Conservation (phyloP, 2,329 filamentous ascomycete genomes). For the Aureobasidium sp. region DNA sequence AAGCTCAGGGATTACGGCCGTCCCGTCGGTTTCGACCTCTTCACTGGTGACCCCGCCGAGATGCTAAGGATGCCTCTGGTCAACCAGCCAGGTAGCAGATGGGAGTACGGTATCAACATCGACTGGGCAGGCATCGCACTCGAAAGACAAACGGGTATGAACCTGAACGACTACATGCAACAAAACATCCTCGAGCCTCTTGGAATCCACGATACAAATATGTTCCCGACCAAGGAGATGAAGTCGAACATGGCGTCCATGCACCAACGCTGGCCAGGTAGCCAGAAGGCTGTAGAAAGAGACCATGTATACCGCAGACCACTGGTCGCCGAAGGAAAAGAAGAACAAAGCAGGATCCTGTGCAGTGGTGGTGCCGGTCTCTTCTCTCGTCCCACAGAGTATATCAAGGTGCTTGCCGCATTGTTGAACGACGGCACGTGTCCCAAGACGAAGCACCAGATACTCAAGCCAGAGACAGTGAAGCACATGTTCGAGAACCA, state of each 20-base stretch:
- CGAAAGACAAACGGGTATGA: constrained; percentile 34
- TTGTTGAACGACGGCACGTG: constrained; percentile 57
- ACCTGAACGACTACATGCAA: constrained; percentile 38
- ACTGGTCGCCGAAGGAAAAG: constrained; percentile 34
- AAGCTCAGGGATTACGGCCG: constrained; percentile 33
- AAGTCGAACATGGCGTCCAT: constrained; percentile 47
- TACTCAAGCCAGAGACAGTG: constrained; percentile 51
- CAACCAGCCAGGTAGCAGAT: constrained; percentile 54
- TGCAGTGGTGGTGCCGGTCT: constrained; percentile 55
- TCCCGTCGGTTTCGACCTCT: constrained; percentile 49
- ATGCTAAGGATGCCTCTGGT: constrained; percentile 43
- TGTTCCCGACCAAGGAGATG: constrained; percentile 50
- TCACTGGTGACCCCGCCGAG: constrained; percentile 45
- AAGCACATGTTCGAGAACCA: constrained; percentile 56
- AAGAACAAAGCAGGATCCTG: constrained; percentile 39
- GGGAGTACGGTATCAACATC: constrained; percentile 43
- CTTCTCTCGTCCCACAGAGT: constrained; percentile 52
- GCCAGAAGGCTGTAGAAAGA: constrained; percentile 26
- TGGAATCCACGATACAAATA: constrained; percentile 41
- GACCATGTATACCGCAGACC: constrained; percentile 46
- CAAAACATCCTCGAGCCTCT: constrained; percentile 39
- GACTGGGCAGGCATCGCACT: constrained; percentile 43
- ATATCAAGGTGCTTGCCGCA: constrained; percentile 49
- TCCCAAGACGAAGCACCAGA: constrained; percentile 44
- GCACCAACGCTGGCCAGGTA: constrained; percentile 41